Evolutionary conservation across 257 asterid species (phyloP).

Genomic region (Striga asiatica): DNA sequence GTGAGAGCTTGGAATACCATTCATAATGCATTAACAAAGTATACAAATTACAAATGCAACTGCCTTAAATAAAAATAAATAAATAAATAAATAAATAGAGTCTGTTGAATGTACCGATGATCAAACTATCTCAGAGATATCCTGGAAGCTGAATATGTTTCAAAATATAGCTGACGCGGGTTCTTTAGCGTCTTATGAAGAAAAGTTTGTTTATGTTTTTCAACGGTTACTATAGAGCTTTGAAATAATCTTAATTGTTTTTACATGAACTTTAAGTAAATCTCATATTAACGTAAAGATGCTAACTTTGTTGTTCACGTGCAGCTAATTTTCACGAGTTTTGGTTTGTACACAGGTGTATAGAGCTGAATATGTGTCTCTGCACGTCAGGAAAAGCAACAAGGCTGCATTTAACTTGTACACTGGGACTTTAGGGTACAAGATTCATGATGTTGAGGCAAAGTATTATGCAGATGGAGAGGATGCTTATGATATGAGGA

Average conservation of each 20-base stretch:
- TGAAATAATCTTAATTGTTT: no score
- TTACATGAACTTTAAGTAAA: neutral
- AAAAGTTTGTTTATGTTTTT: neutral
- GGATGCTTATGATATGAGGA: slow-evolving; percentile 98
- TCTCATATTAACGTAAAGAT: neutral
- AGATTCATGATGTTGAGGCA: slow-evolving; percentile 87
- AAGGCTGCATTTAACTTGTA: slow-evolving; percentile 89
- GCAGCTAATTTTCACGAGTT: neutral
- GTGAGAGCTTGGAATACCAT: no score
- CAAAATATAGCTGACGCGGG: neutral
- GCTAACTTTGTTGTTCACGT: neutral
- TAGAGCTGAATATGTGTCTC: slow-evolving; percentile 84
- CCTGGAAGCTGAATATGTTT: neutral
- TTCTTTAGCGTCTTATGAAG: no score
- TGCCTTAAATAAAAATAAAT: no score
- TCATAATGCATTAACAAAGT: no score
- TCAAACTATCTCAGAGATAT: neutral
- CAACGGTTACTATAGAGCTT: no score
- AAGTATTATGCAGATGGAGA: slow-evolving; percentile 98
- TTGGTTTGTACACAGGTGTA: slow-evolving; percentile 46
- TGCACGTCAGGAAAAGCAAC: slow-evolving; percentile 89
- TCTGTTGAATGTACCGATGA: neutral
- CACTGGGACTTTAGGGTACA: slow-evolving; percentile 76
- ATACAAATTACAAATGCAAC: neutral
- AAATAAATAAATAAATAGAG: neutral